Evolutionary conservation across 352 stramenopile species (phyloP).

Genomic region (Globisporangium viniferum): DNA sequence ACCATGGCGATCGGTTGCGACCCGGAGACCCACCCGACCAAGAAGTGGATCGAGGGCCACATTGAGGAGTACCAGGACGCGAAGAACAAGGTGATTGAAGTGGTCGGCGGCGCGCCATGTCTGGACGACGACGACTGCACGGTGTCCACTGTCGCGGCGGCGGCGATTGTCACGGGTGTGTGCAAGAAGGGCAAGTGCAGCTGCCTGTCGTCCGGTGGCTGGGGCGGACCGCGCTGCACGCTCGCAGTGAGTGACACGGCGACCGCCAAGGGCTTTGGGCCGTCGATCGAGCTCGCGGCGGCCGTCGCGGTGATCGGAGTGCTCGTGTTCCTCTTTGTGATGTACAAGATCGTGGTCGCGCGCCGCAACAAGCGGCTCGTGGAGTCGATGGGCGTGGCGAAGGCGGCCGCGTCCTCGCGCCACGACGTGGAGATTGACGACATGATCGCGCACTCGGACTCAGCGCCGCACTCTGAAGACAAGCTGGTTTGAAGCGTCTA

Average conservation of each 20-base stretch:
- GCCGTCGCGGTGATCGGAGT: constrained; percentile 2
- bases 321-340: constrained; percentile 12
- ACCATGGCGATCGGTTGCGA: constrained; percentile 29
- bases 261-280: constrained; percentile 36
- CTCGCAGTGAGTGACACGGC: constrained; percentile 22
- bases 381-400: not conserved
- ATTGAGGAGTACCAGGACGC: constrained; percentile 29
- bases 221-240: constrained; percentile 48
- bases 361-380: constrained; percentile 10
- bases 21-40: constrained; percentile 29
- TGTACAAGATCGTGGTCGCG: constrained; percentile 17
- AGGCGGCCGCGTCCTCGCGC: not conserved
- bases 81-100: constrained; percentile 22
- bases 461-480: not conserved
- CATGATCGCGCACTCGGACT: not conserved
- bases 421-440: constrained; percentile 15
- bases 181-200: constrained; percentile 29
- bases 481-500: constrained; percentile 6
- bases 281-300: constrained; percentile 26
- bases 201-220: constrained; percentile 31
- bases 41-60: constrained; percentile 32
- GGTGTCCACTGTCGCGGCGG: constrained; percentile 14
- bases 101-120: constrained; percentile 26
- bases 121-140: constrained; percentile 28
- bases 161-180: constrained; percentile 26